phyloP scores from a whole-genome alignment of 805 yeast species.

The Wickerhamomyces bovis region DNA sequence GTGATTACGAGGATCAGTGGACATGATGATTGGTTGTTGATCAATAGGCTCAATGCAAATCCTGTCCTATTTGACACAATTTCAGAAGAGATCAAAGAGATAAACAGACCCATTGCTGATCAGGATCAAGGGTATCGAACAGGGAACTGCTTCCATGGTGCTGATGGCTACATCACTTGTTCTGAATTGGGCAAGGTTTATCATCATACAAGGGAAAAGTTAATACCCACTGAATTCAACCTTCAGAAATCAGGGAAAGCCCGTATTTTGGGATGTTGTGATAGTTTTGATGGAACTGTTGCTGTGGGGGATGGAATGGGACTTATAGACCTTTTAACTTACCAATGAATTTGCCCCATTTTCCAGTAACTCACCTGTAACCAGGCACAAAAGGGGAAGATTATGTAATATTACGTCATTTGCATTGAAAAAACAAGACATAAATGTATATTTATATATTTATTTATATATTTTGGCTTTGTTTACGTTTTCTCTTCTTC shows the following conservation, averaged over 20 bases:
- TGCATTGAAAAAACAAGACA: too few species aligned
- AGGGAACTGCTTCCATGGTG: background rate
- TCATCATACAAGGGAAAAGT: background rate
- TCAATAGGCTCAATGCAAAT: conserved; percentile 1
- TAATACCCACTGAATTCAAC: background rate
- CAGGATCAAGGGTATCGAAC: background rate
- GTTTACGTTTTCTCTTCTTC: too few species aligned
- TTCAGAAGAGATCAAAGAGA: background rate
- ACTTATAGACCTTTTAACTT: too few species aligned
- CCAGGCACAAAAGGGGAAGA: too few species aligned
- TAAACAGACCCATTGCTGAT: background rate
- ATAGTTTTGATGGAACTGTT: background rate
- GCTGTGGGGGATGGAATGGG: background rate
- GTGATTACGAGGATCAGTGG: conserved; percentile 8
- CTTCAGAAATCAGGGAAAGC: background rate
- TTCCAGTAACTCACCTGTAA: too few species aligned
- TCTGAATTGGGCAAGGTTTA: conserved; percentile 6
- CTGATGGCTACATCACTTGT: background rate
- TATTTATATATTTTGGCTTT: too few species aligned
- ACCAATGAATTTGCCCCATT: too few species aligned
- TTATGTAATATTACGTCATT: too few species aligned
- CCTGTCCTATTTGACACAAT: background rate
- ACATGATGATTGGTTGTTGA: background rate
- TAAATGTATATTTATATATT: too few species aligned
- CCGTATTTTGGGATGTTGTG: background rate